Evolutionary conservation across 192 early-diverging fungal species (phyloP).

Genomic region (Neocallimastix lanati): DNA sequence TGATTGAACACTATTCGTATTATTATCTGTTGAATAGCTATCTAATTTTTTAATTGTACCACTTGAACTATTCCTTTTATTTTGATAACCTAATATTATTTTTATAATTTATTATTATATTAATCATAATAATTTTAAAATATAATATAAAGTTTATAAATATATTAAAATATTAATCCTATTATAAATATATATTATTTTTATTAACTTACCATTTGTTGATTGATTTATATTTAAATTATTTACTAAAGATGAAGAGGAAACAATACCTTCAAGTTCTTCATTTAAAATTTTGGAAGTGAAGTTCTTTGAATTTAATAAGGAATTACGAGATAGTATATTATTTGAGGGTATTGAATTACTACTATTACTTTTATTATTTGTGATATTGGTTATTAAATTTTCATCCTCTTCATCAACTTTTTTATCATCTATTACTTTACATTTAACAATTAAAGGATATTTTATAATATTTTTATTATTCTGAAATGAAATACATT

Average conservation of each 20-base stretch:
- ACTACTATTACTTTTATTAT: neutral
- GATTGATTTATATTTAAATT: neutral
- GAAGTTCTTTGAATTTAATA: neutral
- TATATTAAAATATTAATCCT: no score
- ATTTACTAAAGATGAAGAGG: neutral
- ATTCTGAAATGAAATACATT: neutral
- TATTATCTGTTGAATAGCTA: no score
- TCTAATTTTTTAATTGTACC: no score
- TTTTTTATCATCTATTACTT: neutral
- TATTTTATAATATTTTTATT: neutral
- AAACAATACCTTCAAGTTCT: neutral
- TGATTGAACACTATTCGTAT: no score
- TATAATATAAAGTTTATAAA: no score
- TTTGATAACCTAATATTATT: no score
- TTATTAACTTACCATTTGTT: no score
- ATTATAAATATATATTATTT: no score
- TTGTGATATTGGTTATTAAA: no score
- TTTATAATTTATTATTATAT: no score
- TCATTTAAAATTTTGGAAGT: neutral
- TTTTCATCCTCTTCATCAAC: neutral
- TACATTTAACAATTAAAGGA: neutral
- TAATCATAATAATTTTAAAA: no score
- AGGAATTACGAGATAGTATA: neutral
- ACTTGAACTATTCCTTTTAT: no score
- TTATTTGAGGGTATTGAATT: neutral